Evolutionary conservation across 306 rosid genomes (phyloP).

Genomic region (Sophora flavescens): DNA sequence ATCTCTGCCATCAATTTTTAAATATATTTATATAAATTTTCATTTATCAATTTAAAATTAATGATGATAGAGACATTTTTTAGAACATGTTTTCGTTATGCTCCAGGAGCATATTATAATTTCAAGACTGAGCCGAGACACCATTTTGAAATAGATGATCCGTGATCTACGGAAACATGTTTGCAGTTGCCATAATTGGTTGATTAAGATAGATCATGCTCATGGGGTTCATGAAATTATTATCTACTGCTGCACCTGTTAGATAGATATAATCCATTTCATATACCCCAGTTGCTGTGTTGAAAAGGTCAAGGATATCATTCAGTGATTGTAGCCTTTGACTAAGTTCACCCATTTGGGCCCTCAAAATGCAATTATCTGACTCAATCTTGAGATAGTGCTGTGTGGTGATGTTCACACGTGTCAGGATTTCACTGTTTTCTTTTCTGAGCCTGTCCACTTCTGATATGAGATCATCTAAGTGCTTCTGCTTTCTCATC

Average conservation of each 20-base stretch:
- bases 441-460: slow-evolving; percentile 53
- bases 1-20: neutral
- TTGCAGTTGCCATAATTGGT: slow-evolving; percentile 75
- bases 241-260: slow-evolving; percentile 14
- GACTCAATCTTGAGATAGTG: slow-evolving; percentile 60
- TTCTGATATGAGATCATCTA: slow-evolving; percentile 68
- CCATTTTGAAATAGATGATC: no score
- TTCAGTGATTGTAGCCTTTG: slow-evolving; percentile 73
- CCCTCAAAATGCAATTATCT: slow-evolving; percentile 66
- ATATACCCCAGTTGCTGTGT: slow-evolving; percentile 43
- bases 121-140: no score
- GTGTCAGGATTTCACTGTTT: slow-evolving; percentile 56
- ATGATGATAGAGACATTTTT: neutral
- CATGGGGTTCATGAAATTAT: slow-evolving; percentile 58
- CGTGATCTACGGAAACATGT: slow-evolving; percentile 64
- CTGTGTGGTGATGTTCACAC: slow-evolving; percentile 56
- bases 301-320: slow-evolving; percentile 61
- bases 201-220: slow-evolving; percentile 63
- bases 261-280: slow-evolving; percentile 32
- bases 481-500: slow-evolving; percentile 75
- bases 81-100: neutral
- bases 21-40: no score
- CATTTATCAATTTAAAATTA: no score
- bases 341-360: slow-evolving; percentile 70
- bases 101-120: neutral